Evolutionary conservation across 2,329 filamentous ascomycete genomes (phyloP).

Genomic region (Fusarium xylarioides): DNA sequence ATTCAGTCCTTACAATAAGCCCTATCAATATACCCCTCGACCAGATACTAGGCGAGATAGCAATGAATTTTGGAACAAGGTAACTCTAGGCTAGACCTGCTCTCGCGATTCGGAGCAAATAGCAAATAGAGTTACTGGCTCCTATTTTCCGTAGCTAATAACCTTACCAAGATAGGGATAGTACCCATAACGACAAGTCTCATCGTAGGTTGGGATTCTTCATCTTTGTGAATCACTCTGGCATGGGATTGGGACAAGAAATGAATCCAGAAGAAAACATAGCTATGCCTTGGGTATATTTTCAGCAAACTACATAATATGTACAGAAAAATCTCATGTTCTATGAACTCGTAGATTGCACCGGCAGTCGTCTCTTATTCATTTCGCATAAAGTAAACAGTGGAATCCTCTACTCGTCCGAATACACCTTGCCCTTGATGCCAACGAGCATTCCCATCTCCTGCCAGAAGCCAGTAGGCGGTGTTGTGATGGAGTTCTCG

Average conservation of each 20-base stretch:
- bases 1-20: neutral
- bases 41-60: neutral
- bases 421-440: conserved; percentile 14
- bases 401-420: conserved; percentile 1
- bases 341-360: conserved; percentile 24
- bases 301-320: conserved; percentile 17
- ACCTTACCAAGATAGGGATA: neutral
- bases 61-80: neutral
- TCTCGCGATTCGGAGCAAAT: neutral
- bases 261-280: conserved; percentile 9
- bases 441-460: conserved; percentile 53
- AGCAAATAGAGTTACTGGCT: neutral
- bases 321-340: conserved; percentile 17
- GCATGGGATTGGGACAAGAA: too few relatives aligned
- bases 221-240: neutral
- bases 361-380: neutral
- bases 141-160: neutral
- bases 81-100: neutral
- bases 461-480: conserved; percentile 63
- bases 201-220: too few relatives aligned
- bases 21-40: neutral
- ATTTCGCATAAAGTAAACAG: neutral
- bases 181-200: neutral
- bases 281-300: conserved; percentile 41
- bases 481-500: conserved; percentile 59